These are phyloP conservation scores for Elaeagnus macrophylla DNA, from an alignment of 306 rosid species.

Conservation along the genomic window DNA sequence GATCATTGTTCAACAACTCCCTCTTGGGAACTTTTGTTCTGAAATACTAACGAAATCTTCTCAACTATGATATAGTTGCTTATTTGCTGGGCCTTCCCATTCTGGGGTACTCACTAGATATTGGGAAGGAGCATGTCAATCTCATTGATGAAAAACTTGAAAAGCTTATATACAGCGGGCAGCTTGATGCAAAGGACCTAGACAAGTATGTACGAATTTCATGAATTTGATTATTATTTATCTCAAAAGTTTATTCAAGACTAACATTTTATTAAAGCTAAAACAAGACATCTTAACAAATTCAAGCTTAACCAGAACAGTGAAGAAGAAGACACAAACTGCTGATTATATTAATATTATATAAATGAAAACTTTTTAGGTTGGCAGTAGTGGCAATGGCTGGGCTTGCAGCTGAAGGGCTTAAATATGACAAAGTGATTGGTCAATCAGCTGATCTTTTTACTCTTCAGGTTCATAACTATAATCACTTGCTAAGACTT, in stretches of 20 bases:
- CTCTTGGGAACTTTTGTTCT: too few species aligned
- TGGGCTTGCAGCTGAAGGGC: conserved; percentile 86
- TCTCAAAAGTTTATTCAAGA: not conserved
- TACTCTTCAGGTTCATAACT: conserved; percentile 25
- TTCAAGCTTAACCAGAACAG: too few species aligned
- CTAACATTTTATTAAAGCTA: not conserved
- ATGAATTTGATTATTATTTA: not conserved
- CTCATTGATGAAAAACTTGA: conserved; percentile 77
- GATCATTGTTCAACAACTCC: too few species aligned
- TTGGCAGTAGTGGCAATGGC: conserved; percentile 93
- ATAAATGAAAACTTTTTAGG: conserved; percentile 22
- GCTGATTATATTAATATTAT: not conserved
- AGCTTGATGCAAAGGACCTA: conserved; percentile 81
- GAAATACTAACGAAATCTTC: not conserved
- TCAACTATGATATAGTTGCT: conserved; percentile 42
- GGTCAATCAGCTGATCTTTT: conserved; percentile 68
- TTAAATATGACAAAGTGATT: conserved; percentile 77
- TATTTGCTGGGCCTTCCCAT: conserved; percentile 85
- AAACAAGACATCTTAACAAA: not conserved
- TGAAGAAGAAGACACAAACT: too few species aligned
- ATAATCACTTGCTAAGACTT: conserved; percentile 1
- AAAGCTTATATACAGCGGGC: conserved; percentile 77
- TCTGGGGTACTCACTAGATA: conserved; percentile 74
- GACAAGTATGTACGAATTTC: conserved; percentile 33
- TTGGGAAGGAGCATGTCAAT: conserved; percentile 95